These are phyloP conservation scores for Ophiostoma angusticollis DNA, from an alignment of 2,329 filamentous ascomycete genomes.

Conservation along the genomic window DNA sequence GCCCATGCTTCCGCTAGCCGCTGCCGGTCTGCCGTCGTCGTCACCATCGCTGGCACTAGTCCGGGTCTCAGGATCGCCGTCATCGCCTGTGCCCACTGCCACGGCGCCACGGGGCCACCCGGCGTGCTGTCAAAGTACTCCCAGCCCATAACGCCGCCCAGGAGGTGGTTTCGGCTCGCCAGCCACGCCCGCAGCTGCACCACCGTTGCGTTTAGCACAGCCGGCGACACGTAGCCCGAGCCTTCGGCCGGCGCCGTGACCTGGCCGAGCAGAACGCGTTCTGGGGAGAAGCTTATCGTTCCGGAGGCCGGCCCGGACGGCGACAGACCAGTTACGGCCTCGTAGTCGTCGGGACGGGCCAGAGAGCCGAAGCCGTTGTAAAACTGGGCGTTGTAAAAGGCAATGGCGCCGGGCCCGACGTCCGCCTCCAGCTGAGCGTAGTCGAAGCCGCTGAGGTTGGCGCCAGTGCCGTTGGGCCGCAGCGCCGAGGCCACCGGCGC, in stretches of 20 bases:
- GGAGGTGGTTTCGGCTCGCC: constrained; percentile 32
- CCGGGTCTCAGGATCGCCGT: constrained; percentile 30
- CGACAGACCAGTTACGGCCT: constrained; percentile 44
- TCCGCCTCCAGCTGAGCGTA: constrained; percentile 62
- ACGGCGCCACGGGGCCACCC: constrained; percentile 48
- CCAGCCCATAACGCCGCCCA: constrained; percentile 90
- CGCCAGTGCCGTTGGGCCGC: constrained; percentile 30
- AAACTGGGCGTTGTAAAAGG: constrained; percentile 85
- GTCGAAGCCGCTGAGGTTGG: constrained; percentile 69
- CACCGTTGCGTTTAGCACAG: constrained; percentile 33
- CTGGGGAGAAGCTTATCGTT: too few relatives aligned
- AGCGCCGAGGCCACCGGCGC: constrained; percentile 67
- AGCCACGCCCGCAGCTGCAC: constrained; percentile 35
- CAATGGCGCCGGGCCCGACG: constrained; percentile 39
- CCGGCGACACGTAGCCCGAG: constrained; percentile 33
- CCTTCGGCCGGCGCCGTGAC: constrained; percentile 71
- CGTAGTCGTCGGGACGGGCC: constrained; percentile 33
- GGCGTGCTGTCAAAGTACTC: constrained; percentile 81
- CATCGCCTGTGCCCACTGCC: constrained; percentile 67
- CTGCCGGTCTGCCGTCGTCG: constrained; percentile 15
- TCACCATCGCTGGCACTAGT: constrained; percentile 10
- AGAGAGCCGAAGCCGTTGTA: constrained; percentile 76
- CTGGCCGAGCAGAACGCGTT: constrained; percentile 66
- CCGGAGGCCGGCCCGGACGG: too few relatives aligned
- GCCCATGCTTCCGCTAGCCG: constrained; percentile 15